phyloP scores from a whole-genome alignment of 2,329 filamentous ascomycete species.

The Sodiomyces alkalinus region DNA sequence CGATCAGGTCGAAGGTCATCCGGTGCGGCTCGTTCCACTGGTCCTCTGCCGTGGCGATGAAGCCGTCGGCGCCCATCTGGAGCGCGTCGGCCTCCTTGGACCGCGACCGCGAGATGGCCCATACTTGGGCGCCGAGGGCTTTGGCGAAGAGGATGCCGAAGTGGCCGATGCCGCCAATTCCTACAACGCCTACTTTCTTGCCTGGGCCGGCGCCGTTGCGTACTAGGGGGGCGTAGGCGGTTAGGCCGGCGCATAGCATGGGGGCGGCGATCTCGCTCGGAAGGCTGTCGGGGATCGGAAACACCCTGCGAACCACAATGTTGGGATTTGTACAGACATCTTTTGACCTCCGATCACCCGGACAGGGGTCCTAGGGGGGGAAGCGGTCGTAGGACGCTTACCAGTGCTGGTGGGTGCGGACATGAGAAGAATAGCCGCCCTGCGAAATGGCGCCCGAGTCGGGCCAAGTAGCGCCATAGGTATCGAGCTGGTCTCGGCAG shows the following conservation, averaged over 20 bases:
- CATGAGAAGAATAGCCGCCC: slow-evolving; percentile 36
- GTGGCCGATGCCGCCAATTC: slow-evolving; percentile 58
- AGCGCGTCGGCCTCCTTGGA: slow-evolving; percentile 43
- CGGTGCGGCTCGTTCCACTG: slow-evolving; percentile 40
- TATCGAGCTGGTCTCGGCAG: slow-evolving; percentile 22
- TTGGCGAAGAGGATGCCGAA: slow-evolving; percentile 56
- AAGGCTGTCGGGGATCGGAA: slow-evolving; percentile 63
- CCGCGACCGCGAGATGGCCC: slow-evolving; percentile 44
- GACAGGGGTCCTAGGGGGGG: too few relatives aligned
- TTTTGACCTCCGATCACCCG: too few relatives aligned
- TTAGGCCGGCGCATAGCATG: slow-evolving; percentile 76
- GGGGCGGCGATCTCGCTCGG: slow-evolving; percentile 49
- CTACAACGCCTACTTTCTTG: slow-evolving; percentile 64
- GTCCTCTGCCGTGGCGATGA: slow-evolving; percentile 40
- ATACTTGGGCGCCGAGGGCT: slow-evolving; percentile 47
- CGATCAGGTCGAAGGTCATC: slow-evolving; percentile 59
- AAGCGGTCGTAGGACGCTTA: slow-evolving; percentile 11
- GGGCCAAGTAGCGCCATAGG: slow-evolving; percentile 35
- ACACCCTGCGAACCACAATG: slow-evolving; percentile 21
- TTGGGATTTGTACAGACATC: too few relatives aligned
- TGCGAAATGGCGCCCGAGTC: slow-evolving; percentile 39
- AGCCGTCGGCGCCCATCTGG: slow-evolving; percentile 45
- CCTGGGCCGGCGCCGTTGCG: slow-evolving; percentile 62
- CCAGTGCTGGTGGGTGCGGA: slow-evolving; percentile 65
- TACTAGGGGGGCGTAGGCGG: slow-evolving; percentile 63